A percentile compares a stretch with the other conserved stretches of the same genome.
These are phyloP conservation scores for Pseudogymnoascus sp. DNA, from an alignment of 2,329 filamentous ascomycete species.

Conservation along the genomic window DNA sequence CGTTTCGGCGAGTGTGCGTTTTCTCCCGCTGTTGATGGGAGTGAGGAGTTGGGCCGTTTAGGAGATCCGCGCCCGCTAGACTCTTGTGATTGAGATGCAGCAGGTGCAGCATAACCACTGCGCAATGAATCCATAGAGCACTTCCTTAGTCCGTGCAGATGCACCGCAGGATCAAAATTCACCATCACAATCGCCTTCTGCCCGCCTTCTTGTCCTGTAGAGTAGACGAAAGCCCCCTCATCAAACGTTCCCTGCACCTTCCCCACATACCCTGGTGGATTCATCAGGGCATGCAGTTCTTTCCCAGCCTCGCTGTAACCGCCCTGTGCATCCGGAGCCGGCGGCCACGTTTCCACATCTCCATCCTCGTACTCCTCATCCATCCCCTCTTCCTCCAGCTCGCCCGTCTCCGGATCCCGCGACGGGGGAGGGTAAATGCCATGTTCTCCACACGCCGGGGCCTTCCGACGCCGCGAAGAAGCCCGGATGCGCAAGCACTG, in stretches of 20 bases:
- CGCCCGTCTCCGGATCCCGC: constrained; percentile 9
- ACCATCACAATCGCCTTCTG: constrained; percentile 34
- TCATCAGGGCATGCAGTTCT: constrained; percentile 33
- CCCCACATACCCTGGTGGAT: constrained; percentile 31
- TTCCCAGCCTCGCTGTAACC: constrained; percentile 26
- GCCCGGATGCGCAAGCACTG: constrained; percentile 42
- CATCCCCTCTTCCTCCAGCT: constrained; percentile 17
- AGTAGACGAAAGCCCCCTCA: constrained; percentile 41
- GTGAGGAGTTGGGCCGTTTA: neutral
- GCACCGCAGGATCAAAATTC: constrained; percentile 35
- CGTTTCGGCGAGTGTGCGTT: neutral
- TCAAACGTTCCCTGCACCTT: constrained; percentile 37
- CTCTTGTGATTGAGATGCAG: neutral
- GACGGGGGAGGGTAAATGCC: neutral
- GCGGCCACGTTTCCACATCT: constrained; percentile 31
- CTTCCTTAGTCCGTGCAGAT: constrained; percentile 25
- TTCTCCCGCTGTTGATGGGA: neutral
- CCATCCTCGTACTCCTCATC: constrained; percentile 21
- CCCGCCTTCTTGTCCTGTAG: constrained; percentile 24
- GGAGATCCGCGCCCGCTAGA: neutral
- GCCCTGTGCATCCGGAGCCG: constrained; percentile 17
- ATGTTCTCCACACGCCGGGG: constrained; percentile 20
- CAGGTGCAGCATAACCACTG: neutral
- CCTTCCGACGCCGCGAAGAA: constrained; percentile 35
- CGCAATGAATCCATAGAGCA: constrained; percentile 15